These are phyloP conservation scores for Starmerella vitae DNA, from an alignment of 805 yeast species.

Conservation along the genomic window DNA sequence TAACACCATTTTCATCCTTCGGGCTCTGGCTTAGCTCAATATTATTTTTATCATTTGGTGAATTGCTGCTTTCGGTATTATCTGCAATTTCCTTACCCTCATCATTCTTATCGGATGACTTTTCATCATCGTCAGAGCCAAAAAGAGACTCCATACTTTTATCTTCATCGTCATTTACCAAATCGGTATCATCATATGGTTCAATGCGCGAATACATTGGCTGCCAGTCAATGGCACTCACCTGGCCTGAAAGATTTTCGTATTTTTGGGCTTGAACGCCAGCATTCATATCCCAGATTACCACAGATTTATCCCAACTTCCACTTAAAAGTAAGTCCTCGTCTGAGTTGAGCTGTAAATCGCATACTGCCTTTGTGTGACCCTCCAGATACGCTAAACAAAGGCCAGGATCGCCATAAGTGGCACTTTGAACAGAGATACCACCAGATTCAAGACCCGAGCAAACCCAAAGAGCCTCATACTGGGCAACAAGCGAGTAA, in stretches of 20 bases:
- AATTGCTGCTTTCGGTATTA: no score
- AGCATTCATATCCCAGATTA: constrained; percentile 74
- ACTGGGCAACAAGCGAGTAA: constrained; percentile 70
- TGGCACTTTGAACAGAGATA: constrained; percentile 64
- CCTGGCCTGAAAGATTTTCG: constrained; percentile 56
- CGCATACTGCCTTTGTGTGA: constrained; percentile 67
- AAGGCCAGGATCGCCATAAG: constrained; percentile 63
- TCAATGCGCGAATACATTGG: constrained; percentile 23
- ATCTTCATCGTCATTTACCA: constrained; percentile 16
- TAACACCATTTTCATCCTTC: constrained; percentile 1
- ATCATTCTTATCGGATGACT: constrained; percentile 2
- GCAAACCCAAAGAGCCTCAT: constrained; percentile 69
- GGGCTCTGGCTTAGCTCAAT: neutral
- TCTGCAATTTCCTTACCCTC: neutral
- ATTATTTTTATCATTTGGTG: neutral
- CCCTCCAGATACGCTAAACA: constrained; percentile 61
- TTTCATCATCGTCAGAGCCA: constrained; percentile 34
- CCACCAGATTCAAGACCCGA: constrained; percentile 75
- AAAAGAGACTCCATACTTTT: constrained; percentile 39
- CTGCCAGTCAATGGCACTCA: constrained; percentile 55
- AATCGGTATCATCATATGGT: constrained; percentile 11
- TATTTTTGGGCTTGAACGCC: constrained; percentile 44
- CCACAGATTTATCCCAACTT: constrained; percentile 73
- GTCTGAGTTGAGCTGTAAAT: constrained; percentile 43
- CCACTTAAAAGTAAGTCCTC: constrained; percentile 66